Percentiles rank a stretch among this genome's conserved stretches.
phyloP scores from a whole-genome alignment of 2,329 filamentous ascomycete species.

The Hypoxylon sp. region DNA sequence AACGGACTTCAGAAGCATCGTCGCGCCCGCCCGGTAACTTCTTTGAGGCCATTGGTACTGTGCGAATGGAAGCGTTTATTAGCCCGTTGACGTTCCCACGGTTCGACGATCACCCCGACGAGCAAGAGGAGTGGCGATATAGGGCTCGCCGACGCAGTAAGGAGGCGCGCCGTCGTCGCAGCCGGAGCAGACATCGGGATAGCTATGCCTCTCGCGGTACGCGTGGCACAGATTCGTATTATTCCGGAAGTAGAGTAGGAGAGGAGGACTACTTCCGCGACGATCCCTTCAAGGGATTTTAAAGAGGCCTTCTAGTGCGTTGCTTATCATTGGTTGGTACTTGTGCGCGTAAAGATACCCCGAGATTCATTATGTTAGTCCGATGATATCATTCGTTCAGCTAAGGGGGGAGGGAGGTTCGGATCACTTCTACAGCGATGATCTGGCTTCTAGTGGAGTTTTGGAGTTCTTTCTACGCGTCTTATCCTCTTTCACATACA shows the following conservation, averaged over 20 bases:
- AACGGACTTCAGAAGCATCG: slow-evolving; percentile 70
- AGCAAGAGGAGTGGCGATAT: slow-evolving; percentile 66
- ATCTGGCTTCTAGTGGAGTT: slow-evolving; percentile 34
- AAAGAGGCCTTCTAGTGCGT: slow-evolving; percentile 35
- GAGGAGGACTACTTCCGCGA: slow-evolving; percentile 73
- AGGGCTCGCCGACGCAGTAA: slow-evolving; percentile 68
- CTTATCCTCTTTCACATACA: slow-evolving; percentile 10
- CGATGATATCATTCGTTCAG: slow-evolving; percentile 25
- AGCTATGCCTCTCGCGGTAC: slow-evolving; percentile 64
- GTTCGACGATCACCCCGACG: slow-evolving; percentile 64
- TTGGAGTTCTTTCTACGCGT: slow-evolving; percentile 22
- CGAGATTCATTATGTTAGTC: slow-evolving; percentile 29
- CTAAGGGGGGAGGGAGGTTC: slow-evolving; percentile 9
- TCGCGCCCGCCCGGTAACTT: slow-evolving; percentile 71
- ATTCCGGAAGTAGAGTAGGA: slow-evolving; percentile 63
- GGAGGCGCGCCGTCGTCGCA: slow-evolving; percentile 67
- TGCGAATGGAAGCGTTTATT: slow-evolving; percentile 98
- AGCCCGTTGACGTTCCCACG: slow-evolving; percentile 69
- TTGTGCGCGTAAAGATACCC: slow-evolving; percentile 39
- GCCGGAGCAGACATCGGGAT: slow-evolving; percentile 69
- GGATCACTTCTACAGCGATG: slow-evolving; percentile 7
- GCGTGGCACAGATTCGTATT: slow-evolving; percentile 64
- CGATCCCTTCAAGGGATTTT: slow-evolving; percentile 76
- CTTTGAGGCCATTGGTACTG: slow-evolving; percentile 90
- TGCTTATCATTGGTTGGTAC: slow-evolving; percentile 16